Evolutionary conservation across 352 stramenopile species (phyloP), one percentile per base, ranked within the genome.

Genomic region (Phytopythium mirpurense): DNA sequence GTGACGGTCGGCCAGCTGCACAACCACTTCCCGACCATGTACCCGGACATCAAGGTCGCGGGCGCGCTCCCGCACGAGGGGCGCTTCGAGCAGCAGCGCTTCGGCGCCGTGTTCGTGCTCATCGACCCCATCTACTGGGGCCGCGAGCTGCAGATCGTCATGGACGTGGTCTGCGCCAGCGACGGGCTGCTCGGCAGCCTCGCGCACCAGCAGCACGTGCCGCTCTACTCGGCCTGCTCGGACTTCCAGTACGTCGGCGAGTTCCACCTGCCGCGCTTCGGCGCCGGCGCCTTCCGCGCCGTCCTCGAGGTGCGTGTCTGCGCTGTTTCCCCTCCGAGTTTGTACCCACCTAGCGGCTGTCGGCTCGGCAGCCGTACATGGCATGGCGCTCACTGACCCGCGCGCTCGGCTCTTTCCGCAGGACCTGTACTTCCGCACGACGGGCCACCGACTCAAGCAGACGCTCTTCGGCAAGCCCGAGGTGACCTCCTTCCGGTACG

Each of bases 191-290:
- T 87, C 42, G 72, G 76, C 15, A 58, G 63, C n/a, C 58, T 55
- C 11, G 67, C 69, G 0, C 57, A 74, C 0, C 67, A 83, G 26
- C 80, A 90, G 43, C 60, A 86, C 55, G 68, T 90, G 23, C 81
- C 82, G 27, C 62, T 94, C 29, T 94, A 92, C 65, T 94, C 82
- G 48, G 79, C 83, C 51, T 94, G 83, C 72, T 90, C 80, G 5
- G 83, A 94, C 45, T 94, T 94, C 61, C 82, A 94, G 60, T 94
- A 94, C 56, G 82, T 94, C 14, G 81, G 83, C 14, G 83, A 91
- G 48, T 90, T 90, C 62, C 81, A 93, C 54, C 61, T 90, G 44
- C 83, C 83, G 21, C 78, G 83, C 19, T 93, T 87, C 57, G 83
- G 83, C 18, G 83, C 83, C 12, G 83, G 83, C 19, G 83, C 83